Base-by-base conservation (phyloP, 768 basidiomycete species). In the Calocybe gangraenosa region DNA sequence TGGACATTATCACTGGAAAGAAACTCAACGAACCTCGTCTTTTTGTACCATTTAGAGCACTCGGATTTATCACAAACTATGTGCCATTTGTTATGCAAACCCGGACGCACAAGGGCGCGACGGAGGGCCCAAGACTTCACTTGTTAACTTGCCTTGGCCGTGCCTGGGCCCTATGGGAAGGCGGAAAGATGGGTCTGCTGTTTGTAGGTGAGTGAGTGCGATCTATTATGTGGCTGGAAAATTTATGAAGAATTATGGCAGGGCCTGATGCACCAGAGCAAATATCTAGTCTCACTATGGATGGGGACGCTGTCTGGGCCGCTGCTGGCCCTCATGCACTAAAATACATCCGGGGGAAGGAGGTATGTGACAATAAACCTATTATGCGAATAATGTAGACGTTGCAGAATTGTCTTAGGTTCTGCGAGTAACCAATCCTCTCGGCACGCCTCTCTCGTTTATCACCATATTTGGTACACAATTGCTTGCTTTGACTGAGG, bases 91-190 rank as follows among this genome's bases (percentile, higher is more conserved):
- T 86, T 13, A 63, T 97, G 47, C 92, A 95, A 70, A 82, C 86
- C 1, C 79, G 91, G 43, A 81, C 87, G 0, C 74, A 83, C 58
- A 94, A 93, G 61, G 90, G 90, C 19, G 81, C 90, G 17, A 79
- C 88, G 1, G 85, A 86, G 15, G 89, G 87, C 2, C 92, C 94
- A 0, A 78, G 80, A 37, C 73, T 94, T 46, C 86, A 92, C 50
- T 68, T 98, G 34, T 65, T 96, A 25, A 94, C 92, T 9, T 93
- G 89, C 57, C 66, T 97, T 7, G 94, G 95, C 5, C 79, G 71
- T 47, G 80, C 88, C 52, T 98, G 94, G 94, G 89, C 92, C 14
- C 70, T 96, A 58, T 98, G 95, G 95, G 92, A 96, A 55, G 94
- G 92, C 17, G 88, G 83, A 20, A 92, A 86, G 66, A 93, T 98